A percentile compares a stretch with the other conserved stretches of the same genome.
These are phyloP conservation scores for Globisporangium parvum DNA, from an alignment of 352 stramenopile genomes.

Conservation along the genomic window DNA sequence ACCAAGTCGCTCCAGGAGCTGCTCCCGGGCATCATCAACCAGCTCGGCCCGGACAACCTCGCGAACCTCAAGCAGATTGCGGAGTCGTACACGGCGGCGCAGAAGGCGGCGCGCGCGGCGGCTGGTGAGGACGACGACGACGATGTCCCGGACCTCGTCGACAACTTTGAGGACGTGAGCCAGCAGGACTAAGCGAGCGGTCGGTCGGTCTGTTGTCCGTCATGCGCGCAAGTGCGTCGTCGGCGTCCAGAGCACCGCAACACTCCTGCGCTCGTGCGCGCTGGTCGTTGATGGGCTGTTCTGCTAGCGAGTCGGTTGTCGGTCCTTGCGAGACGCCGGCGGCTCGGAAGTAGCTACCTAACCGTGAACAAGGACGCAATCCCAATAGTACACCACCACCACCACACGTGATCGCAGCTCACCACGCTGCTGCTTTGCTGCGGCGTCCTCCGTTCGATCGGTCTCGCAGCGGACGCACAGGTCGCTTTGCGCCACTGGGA, in stretches of 20 bases:
- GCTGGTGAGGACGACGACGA: slow-evolving; percentile 90
- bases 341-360: slow-evolving; percentile 18
- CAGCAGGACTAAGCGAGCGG: slow-evolving; percentile 73
- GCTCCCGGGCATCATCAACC: slow-evolving; percentile 97
- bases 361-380: slow-evolving; percentile 42
- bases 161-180: slow-evolving; percentile 98
- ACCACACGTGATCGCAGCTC: slow-evolving; percentile 5
- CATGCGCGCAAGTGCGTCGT: background rate
- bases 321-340: slow-evolving; percentile 2
- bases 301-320: slow-evolving; percentile 17
- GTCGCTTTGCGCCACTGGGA: no score
- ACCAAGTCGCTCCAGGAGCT: slow-evolving; percentile 98
- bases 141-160: slow-evolving; percentile 96
- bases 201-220: background rate
- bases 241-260: no score
- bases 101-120: slow-evolving; percentile 72
- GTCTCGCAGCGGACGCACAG: no score
- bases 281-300: slow-evolving; percentile 21
- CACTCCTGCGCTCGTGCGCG: background rate
- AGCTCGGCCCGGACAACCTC: slow-evolving; percentile 97
- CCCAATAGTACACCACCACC: slow-evolving; percentile 52
- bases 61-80: slow-evolving; percentile 94
- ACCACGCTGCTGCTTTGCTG: background rate
- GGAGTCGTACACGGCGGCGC: slow-evolving; percentile 78
- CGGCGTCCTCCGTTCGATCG: slow-evolving; percentile 5